A percentile compares a stretch with the other conserved stretches of the same genome.
Conservation (phyloP, 2,329 filamentous ascomycete species). For the Trichoderma sp. region DNA sequence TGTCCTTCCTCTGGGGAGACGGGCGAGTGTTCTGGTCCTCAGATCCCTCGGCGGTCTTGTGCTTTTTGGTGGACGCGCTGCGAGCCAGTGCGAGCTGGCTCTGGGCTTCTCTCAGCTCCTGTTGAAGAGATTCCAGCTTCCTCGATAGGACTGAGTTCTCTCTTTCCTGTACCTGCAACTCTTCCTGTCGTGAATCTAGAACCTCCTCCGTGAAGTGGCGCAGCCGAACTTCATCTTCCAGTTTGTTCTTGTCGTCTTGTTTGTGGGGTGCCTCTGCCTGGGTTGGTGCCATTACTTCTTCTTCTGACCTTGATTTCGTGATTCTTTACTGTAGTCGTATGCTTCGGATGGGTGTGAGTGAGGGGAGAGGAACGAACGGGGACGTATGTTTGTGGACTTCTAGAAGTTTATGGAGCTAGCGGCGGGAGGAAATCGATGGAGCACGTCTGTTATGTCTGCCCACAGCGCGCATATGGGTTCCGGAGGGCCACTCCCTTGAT, state of each 20-base stretch:
- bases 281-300: conserved; percentile 9
- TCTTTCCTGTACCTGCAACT: conserved; percentile 40
- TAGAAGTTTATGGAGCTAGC: conserved; percentile 19
- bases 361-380: background rate
- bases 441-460: background rate
- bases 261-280: conserved; percentile 6
- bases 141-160: conserved; percentile 37
- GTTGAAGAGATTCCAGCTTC: conserved; percentile 38
- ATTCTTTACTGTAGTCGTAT: background rate
- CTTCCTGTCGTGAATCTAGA: conserved; percentile 42
- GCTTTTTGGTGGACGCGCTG: conserved; percentile 34
- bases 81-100: conserved; percentile 40
- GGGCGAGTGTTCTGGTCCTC: conserved; percentile 41
- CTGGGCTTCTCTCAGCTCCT: conserved; percentile 38
- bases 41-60: conserved; percentile 38
- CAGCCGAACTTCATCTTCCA: conserved; percentile 40
- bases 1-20: conserved; percentile 41
- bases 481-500: conserved; percentile 2
- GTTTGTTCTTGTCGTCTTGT: conserved; percentile 32
- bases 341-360: background rate
- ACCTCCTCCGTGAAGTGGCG: conserved; percentile 43
- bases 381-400: background rate
- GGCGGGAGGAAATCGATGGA: conserved; percentile 4
- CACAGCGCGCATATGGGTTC: background rate
- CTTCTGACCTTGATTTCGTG: background rate